Conservation (phyloP, 1,139 yeast species). For the Geotrichum phurueaensis region DNA sequence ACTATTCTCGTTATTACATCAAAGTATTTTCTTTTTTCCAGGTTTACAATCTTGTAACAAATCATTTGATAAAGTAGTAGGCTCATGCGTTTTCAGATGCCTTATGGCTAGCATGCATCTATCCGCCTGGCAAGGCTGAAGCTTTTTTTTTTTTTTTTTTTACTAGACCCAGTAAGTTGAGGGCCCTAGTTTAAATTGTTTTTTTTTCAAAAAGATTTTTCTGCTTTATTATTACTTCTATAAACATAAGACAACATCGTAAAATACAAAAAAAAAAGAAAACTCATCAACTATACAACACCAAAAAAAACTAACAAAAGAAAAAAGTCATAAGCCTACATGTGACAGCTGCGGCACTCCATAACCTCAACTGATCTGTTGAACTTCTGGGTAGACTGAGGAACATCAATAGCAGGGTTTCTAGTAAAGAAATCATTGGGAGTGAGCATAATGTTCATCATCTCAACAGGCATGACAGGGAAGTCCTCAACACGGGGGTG, state of each 20-base stretch:
- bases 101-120: too few species aligned
- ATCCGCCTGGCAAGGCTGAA: too few species aligned
- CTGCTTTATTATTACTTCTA: neutral
- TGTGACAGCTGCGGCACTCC: conserved; percentile 34
- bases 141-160: too few species aligned
- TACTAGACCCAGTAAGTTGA: too few species aligned
- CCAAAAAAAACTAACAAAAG: neutral
- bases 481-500: conserved; percentile 85
- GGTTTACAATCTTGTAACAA: conserved; percentile 16
- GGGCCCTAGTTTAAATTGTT: too few species aligned
- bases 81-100: too few species aligned
- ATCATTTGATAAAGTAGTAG: neutral
- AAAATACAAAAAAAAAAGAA: conserved; percentile 1
- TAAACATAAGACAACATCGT: neutral
- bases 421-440: conserved; percentile 76
- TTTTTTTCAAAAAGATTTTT: neutral
- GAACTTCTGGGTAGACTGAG: conserved; percentile 63
- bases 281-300: neutral
- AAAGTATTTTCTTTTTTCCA: conserved; percentile 8
- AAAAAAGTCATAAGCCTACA: conserved; percentile 17
- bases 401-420: conserved; percentile 80
- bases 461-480: conserved; percentile 91
- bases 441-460: conserved; percentile 57
- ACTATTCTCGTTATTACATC: too few species aligned
- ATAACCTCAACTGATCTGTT: conserved; percentile 58